phyloP scores from a whole-genome alignment of 2,329 filamentous ascomycete genomes.

The Metarhizium album region DNA sequence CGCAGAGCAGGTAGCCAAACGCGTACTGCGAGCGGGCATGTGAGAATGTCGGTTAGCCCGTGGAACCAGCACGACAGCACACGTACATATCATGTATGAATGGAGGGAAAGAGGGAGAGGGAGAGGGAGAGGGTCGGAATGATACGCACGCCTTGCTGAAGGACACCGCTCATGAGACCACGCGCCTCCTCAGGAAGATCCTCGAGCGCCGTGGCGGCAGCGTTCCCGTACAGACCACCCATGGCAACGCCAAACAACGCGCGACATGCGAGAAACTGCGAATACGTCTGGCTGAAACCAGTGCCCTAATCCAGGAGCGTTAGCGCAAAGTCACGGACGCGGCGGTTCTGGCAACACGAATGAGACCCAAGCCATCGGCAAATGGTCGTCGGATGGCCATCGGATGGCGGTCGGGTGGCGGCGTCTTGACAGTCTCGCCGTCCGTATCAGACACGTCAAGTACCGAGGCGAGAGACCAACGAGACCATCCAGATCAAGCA shows the following conservation, averaged over 20 bases:
- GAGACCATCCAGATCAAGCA: too few relatives aligned
- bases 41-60: slow-evolving; percentile 4
- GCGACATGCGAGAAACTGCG: slow-evolving; percentile 63
- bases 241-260: slow-evolving; percentile 72
- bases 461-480: too few relatives aligned
- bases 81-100: too few relatives aligned
- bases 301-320: slow-evolving; percentile 34
- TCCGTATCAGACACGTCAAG: too few relatives aligned
- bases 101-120: too few relatives aligned
- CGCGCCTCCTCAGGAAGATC: slow-evolving; percentile 58
- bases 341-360: too few relatives aligned
- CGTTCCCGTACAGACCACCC: slow-evolving; percentile 72
- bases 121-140: neutral
- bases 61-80: too few relatives aligned
- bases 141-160: slow-evolving; percentile 53
- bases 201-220: slow-evolving; percentile 68
- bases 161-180: slow-evolving; percentile 63
- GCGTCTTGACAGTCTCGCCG: too few relatives aligned
- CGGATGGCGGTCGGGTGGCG: slow-evolving; percentile 6
- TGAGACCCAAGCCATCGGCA: neutral
- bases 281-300: slow-evolving; percentile 57
- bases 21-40: slow-evolving; percentile 34
- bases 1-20: slow-evolving; percentile 51
- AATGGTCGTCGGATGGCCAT: too few relatives aligned
- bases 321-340: neutral